Base-by-base conservation (phyloP, 805 yeast species). In the Spathaspora hagerdaliae region DNA sequence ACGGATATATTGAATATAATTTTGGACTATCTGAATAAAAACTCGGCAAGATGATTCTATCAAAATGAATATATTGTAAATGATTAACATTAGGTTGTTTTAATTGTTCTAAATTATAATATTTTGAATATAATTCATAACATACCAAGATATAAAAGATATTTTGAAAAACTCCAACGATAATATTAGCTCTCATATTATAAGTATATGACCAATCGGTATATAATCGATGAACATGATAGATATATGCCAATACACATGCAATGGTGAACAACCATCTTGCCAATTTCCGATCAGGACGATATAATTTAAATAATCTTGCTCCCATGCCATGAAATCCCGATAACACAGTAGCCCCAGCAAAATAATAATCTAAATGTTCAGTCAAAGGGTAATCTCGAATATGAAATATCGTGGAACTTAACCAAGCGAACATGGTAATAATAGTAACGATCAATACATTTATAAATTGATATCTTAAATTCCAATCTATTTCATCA, bases 201-300 rank as follows among this genome's bases (percentile, higher is more conserved):
- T 94, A 94, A 1, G 95, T 83, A 65, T 92, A 92, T 47, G 89
- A 85, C 92, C 97, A 92, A 53, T 84, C 85, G 9, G 77, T 60
- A 11, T 77, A 67, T 31, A 94, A 68, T 49, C 92, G 74, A 31
- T 77, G 59, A 10, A 94, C 70, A 62, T 92, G 99, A 12, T 71
- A 67, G 1, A 71, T 19, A 52, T 87, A 89, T 27, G 85, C 75
- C 0, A 68, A 46, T 0, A 73, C 45, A 43, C 87, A 80, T 0
- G 65, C 45, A 0, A 60, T 38, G 0, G 77, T 63, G 42, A 83
- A 71, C 1, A 61, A 12, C 7, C 48, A 43, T 14, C 83, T 47
- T n/a, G 31, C 36, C 7, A 41, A 13, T 11, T 14, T 42, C 13
- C 56, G 56, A 10, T 51, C 47, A 1, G 70, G 65, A 31, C 57